Percentiles rank a stretch among this genome's conserved stretches.
These are phyloP conservation scores for Paramecium pentaurelia DNA, from an alignment of 73 alveolate genomes.

Conservation along the genomic window DNA sequence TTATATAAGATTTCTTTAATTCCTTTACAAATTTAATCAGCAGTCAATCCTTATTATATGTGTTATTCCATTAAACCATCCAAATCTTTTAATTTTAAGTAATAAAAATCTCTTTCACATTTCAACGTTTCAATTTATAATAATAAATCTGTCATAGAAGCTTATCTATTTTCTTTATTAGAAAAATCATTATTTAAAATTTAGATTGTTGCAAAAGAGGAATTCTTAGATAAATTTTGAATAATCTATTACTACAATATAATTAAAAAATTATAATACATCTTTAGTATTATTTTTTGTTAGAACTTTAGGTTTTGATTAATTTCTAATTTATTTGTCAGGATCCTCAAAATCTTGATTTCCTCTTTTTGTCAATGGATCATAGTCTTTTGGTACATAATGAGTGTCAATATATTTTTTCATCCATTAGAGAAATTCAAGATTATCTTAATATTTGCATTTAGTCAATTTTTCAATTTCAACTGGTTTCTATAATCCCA, in stretches of 20 bases:
- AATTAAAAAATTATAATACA: not conserved
- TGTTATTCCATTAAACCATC: constrained; percentile 41
- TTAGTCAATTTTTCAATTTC: constrained; percentile 56
- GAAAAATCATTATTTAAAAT: not conserved
- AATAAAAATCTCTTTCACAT: constrained; percentile 56
- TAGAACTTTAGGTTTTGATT: constrained; percentile 26
- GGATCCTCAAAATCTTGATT: constrained; percentile 49
- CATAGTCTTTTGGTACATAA: constrained; percentile 49
- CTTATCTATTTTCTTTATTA: not conserved
- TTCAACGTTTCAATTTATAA: constrained; percentile 29
- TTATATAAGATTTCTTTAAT: constrained; percentile 50
- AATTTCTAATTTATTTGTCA: constrained; percentile 36
- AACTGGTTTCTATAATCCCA: constrained; percentile 52
- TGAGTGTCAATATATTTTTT: constrained; percentile 46
- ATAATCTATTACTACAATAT: not conserved
- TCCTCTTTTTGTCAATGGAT: constrained; percentile 43
- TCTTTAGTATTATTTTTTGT: not conserved
- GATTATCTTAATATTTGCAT: constrained; percentile 53
- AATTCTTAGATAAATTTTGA: constrained; percentile 25
- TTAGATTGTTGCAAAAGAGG: constrained; percentile 1
- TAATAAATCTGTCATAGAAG: not conserved
- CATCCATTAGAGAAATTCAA: constrained; percentile 55
- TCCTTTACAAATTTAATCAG: not conserved
- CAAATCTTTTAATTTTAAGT: constrained; percentile 33
- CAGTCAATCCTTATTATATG: not conserved